Evolutionary conservation across 352 stramenopile species (phyloP), one percentile per base, ranked within the genome.

Genomic region (Phytopythium montanum): DNA sequence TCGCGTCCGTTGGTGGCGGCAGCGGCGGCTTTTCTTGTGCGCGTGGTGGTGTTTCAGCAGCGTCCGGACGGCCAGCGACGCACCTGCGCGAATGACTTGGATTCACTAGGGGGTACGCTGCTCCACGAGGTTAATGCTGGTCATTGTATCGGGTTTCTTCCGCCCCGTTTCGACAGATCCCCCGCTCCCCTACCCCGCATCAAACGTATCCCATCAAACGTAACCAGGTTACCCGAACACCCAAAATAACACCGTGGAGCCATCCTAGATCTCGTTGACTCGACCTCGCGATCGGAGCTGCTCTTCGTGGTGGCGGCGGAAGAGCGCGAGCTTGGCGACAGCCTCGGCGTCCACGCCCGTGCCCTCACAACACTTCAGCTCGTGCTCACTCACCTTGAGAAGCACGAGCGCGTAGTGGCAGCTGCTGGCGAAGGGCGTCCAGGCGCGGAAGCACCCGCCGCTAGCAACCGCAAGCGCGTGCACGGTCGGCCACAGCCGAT

Each of bases 361-460:
- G 21, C 14, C 42, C 8, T 26, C 42, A 10, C 7, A 25, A 4
- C 42, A 9, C 42, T 7, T 5, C 16, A 55, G 18, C 29, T 41
- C 49, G 19, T 42, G 16, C 1, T 18, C 3, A 18, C 58, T 61
- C 9, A 86, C 65, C 56, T 89, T 91, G 54, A 88, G 61, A 18
- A 91, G 62, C 19, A 89, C 76, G 46, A 88, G 73, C 3, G 81
- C 79, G 53, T 83, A 79, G 59, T 91, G 78, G 54, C 81, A 91
- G 13, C 72, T 63, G n/a, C 73, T 65, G 19, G 68, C 71, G 51
- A 84, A 80, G 5, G 81, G 81, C 2, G 73, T 79, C 72, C 75
- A 88, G 13, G 85, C 59, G 10, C 75, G 73, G 54, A 90, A 90
- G 10, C 28, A 55, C 26, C 68, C 55, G 38, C 61, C 48, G 1